These are phyloP conservation scores for Talaromyces wortmannii DNA, from an alignment of 495 filamentous ascomycete genomes.

Conservation along the genomic window DNA sequence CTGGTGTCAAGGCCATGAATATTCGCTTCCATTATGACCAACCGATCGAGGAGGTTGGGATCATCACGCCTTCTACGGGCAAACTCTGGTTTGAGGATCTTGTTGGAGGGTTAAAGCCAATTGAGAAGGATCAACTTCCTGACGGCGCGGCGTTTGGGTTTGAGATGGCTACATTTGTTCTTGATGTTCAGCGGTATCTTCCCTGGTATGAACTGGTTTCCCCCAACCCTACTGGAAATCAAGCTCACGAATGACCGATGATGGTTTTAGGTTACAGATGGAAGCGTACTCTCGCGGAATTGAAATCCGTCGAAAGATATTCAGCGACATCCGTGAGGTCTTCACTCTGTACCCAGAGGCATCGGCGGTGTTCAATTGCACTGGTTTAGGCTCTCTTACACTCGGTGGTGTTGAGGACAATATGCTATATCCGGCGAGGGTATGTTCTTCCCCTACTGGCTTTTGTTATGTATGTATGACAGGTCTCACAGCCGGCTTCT, in stretches of 20 bases:
- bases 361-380: slow-evolving; percentile 10
- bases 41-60: slow-evolving; percentile 1
- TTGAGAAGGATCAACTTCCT: neutral
- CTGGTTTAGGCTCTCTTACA: slow-evolving; percentile 5
- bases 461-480: neutral
- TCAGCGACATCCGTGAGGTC: neutral
- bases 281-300: neutral
- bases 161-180: slow-evolving; percentile 2
- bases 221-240: neutral
- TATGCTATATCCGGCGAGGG: slow-evolving; percentile 1
- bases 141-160: slow-evolving; percentile 1
- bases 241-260: slow-evolving; percentile 1
- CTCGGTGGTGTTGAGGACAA: slow-evolving; percentile 12
- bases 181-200: slow-evolving; percentile 4
- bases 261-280: neutral
- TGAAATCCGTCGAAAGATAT: slow-evolving; percentile 3
- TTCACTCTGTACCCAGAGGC: neutral
- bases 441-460: neutral
- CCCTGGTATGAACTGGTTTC: slow-evolving; percentile 2
- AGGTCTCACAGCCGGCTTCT: slow-evolving; percentile 1
- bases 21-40: slow-evolving; percentile 1
- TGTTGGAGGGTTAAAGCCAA: neutral
- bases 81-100: slow-evolving; percentile 3
- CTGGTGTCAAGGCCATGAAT: slow-evolving; percentile 1
- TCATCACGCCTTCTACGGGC: neutral